Conservation (phyloP, 306 rosid genomes). For the Rosa multiflora region DNA sequence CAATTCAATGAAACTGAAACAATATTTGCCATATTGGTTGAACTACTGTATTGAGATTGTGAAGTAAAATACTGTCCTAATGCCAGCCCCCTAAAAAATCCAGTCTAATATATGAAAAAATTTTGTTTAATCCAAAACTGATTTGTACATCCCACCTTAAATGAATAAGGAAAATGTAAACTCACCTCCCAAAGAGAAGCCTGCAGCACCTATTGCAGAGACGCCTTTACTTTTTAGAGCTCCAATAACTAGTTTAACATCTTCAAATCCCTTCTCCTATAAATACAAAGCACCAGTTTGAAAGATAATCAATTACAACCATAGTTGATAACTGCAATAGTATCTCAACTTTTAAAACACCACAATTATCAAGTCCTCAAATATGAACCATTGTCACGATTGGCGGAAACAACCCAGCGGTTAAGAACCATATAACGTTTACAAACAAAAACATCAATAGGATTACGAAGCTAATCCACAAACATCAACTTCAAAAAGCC, state of each 20-base stretch:
- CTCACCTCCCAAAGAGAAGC: slow-evolving; percentile 76
- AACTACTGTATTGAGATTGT: background rate
- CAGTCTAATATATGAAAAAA: background rate
- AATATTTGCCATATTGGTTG: background rate
- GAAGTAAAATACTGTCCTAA: background rate
- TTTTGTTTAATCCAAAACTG: background rate
- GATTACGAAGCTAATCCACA: too few species aligned
- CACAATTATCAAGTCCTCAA: background rate
- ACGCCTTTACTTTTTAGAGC: slow-evolving; percentile 52
- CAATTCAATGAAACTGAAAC: background rate
- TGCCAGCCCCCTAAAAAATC: background rate
- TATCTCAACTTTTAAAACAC: background rate
- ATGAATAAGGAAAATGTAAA: slow-evolving; percentile 5
- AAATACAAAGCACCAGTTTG: background rate
- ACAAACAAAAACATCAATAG: too few species aligned
- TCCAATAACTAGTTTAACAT: slow-evolving; percentile 41
- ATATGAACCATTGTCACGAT: background rate
- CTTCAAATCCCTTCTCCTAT: slow-evolving; percentile 56
- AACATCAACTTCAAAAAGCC: too few species aligned
- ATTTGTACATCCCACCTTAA: background rate
- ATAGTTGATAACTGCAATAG: background rate
- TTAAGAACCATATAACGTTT: too few species aligned
- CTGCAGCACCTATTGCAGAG: slow-evolving; percentile 55
- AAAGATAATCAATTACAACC: slow-evolving; percentile 1
- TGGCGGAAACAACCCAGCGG: background rate